Conservation (phyloP, 2,329 filamentous ascomycete species). For the Xylaria sp. region DNA sequence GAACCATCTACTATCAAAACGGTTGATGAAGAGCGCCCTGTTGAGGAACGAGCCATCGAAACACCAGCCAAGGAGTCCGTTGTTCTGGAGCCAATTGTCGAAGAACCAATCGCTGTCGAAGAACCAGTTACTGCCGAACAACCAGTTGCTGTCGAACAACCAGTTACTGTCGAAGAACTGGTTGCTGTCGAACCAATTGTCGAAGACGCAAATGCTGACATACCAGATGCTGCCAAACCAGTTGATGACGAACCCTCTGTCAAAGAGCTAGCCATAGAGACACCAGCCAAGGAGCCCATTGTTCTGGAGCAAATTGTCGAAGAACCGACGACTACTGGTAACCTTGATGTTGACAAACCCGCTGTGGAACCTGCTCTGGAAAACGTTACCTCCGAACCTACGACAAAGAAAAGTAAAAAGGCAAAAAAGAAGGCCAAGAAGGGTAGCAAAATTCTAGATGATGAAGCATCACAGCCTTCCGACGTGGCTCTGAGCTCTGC, state of each 20-base stretch:
- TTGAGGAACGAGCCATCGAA: background rate
- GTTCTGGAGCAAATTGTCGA: background rate
- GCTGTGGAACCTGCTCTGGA: constrained; percentile 16
- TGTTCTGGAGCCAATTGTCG: background rate
- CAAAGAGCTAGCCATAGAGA: too few relatives aligned
- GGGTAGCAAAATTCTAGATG: constrained; percentile 33
- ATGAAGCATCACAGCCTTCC: constrained; percentile 15
- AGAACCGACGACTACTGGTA: background rate
- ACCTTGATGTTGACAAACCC: background rate
- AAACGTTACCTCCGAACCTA: constrained; percentile 26
- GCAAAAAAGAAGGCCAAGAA: constrained; percentile 49
- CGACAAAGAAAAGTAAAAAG: constrained; percentile 47
- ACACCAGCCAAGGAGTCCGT: too few relatives aligned
- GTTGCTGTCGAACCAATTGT: background rate
- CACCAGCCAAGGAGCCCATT: too few relatives aligned
- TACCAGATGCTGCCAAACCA: background rate
- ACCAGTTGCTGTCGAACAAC: background rate
- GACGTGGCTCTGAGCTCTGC: constrained; percentile 3
- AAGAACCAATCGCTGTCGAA: background rate
- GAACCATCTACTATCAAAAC: background rate
- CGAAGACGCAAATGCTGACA: background rate
- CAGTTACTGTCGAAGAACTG: background rate
- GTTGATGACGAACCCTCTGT: too few relatives aligned
- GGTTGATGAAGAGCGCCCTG: too few relatives aligned
- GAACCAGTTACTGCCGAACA: too few relatives aligned